Evolutionary conservation across 371 early-diverging fungal species (phyloP), one percentile per base, ranked within the genome.

Genomic region (Dinochytrium kinnereticum): DNA sequence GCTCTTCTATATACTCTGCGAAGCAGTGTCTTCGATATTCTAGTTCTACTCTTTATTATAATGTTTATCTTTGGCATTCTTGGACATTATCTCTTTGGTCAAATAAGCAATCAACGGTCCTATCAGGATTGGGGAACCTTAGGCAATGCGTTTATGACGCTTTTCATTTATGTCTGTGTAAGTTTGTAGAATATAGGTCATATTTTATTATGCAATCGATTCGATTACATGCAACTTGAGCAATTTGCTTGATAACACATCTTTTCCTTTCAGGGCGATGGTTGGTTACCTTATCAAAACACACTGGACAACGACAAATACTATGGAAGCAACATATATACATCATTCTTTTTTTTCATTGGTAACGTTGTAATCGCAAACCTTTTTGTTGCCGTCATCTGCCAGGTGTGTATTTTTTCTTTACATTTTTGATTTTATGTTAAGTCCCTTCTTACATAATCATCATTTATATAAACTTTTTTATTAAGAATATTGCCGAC

Each of bases 361-460:
- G 81, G 81, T 28, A 82, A 81, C 66, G 74, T 81, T 28, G 81
- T 44, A 7, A 44, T 84, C 31, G 74, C 82, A 13, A 84, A 82
- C 65, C 38, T 84, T 55, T 84, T 82, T 57, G 77, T 84, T 72
- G 84, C 77, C 1, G 81, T 84, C 67, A 82, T 83, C 37, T 44
- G 44, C 19, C 44, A 44, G 44, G 44, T 44, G 19, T 19, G 13
- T 7, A 44, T 7, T 13, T 13, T 19, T 13, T 44, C 44, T 7
- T 44, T 13, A 19, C 44, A 44, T 44, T 19, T 44, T 44, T 44
- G 44, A 13, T 44, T 7, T 19, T 19, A 13, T 44, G 44, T 7
- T 44, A 19, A 44, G 13, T 44, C 44, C 44, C 44, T 44, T 44
- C n/a, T n/a, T n/a, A n/a, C n/a, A n/a, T n/a, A n/a, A n/a, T n/a